phyloP scores from a whole-genome alignment of 371 early-diverging fungal genomes.

The Chytridium lagenaria region DNA sequence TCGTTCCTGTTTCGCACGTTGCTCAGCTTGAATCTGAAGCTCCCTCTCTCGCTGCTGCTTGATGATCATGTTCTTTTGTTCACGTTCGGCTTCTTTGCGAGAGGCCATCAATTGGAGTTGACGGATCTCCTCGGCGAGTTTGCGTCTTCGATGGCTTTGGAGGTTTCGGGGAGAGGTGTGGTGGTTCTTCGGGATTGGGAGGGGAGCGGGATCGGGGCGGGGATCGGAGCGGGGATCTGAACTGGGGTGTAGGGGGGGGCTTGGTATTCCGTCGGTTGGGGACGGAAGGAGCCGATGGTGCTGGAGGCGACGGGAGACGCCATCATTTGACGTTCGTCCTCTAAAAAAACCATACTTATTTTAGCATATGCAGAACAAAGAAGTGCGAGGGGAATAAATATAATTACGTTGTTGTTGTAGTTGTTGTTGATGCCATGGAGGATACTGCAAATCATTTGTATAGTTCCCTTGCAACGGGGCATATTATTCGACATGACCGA shows the following conservation, averaged over 20 bases:
- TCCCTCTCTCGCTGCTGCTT: constrained; percentile 46
- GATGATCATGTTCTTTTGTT: not conserved
- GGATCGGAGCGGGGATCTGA: constrained; percentile 10
- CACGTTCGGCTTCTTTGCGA: constrained; percentile 4
- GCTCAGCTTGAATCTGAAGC: constrained; percentile 4
- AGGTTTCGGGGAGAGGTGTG: not conserved
- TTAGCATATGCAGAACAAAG: not conserved
- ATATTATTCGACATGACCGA: constrained; percentile 3
- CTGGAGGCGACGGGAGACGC: constrained; percentile 15
- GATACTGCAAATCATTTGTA: not conserved
- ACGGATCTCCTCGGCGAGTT: constrained; percentile 15
- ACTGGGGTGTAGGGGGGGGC: not conserved
- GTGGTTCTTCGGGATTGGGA: not conserved
- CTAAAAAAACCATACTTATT: not conserved
- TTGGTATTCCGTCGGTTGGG: constrained; percentile 3
- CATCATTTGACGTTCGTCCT: not conserved
- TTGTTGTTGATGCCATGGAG: constrained; percentile 11
- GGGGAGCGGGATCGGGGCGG: constrained; percentile 24
- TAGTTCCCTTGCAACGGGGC: constrained; percentile 11
- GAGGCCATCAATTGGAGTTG: constrained; percentile 15
- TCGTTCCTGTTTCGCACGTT: constrained; percentile 9
- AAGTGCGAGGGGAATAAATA: no score
- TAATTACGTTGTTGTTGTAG: no score
- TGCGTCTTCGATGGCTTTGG: constrained; percentile 1
- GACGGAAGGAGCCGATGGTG: constrained; percentile 25